phyloP scores from a whole-genome alignment of 306 rosid genomes.

The Vigna mungo region DNA sequence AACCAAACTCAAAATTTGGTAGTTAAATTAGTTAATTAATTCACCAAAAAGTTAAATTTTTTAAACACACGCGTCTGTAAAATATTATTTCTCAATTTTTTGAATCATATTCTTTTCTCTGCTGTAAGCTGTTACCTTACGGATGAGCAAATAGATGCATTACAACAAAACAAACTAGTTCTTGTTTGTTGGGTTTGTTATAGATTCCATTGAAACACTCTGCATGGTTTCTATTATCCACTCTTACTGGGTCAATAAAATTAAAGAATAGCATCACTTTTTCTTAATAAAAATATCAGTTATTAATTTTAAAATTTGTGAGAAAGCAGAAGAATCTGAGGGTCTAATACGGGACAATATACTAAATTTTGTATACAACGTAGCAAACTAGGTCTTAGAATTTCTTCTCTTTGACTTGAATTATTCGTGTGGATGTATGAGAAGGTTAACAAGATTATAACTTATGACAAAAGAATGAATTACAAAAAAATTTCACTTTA shows the following conservation, averaged over 20 bases:
- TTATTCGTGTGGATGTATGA: neutral
- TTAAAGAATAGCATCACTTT: too few species aligned
- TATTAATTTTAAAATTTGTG: too few species aligned
- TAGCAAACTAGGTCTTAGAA: neutral
- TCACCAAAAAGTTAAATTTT: neutral
- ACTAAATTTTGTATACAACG: neutral
- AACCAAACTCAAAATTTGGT: constrained; percentile 22
- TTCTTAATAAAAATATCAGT: too few species aligned
- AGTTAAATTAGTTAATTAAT: neutral
- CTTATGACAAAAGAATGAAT: too few species aligned
- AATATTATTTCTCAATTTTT: constrained; percentile 1
- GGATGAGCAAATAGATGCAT: neutral
- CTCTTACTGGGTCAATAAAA: neutral
- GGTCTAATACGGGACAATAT: constrained; percentile 2
- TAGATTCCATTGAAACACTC: too few species aligned
- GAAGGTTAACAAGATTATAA: neutral
- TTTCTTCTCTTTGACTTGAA: neutral
- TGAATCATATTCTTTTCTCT: neutral
- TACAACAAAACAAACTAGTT: too few species aligned
- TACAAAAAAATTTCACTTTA: neutral
- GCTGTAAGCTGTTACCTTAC: neutral
- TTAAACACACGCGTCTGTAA: neutral
- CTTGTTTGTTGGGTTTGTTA: too few species aligned
- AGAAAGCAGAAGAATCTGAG: constrained; percentile 1
- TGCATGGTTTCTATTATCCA: neutral